These are phyloP conservation scores for Myriosclerotinia curreyana DNA, from an alignment of 2,329 filamentous ascomycete genomes.

Conservation along the genomic window DNA sequence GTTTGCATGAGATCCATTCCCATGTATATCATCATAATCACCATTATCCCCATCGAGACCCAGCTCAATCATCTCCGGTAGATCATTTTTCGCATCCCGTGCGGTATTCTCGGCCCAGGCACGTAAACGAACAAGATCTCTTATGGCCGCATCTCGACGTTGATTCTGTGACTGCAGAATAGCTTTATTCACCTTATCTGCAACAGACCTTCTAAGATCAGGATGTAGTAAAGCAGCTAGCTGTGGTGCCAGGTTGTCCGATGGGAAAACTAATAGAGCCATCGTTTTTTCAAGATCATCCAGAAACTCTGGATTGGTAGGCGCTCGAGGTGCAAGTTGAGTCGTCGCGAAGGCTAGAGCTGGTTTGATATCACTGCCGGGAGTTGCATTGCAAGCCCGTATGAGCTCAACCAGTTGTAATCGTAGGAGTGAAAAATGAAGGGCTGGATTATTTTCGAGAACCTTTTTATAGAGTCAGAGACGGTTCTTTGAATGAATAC, in stretches of 20 bases:
- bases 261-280: constrained; percentile 83
- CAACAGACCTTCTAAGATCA: constrained; percentile 76
- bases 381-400: constrained; percentile 63
- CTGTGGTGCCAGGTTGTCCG: constrained; percentile 73
- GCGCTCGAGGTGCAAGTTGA: constrained; percentile 82
- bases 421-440: constrained; percentile 87
- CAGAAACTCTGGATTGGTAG: constrained; percentile 76
- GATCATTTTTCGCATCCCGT: constrained; percentile 38
- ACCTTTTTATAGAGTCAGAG: constrained; percentile 51
- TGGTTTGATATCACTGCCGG: constrained; percentile 65
- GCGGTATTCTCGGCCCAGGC: constrained; percentile 70
- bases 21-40: constrained; percentile 32
- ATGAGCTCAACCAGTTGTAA: constrained; percentile 95
- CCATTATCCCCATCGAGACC: constrained; percentile 36
- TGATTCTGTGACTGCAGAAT: constrained; percentile 72
- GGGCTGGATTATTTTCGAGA: constrained; percentile 72
- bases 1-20: constrained; percentile 29
- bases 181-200: constrained; percentile 82
- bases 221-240: constrained; percentile 76
- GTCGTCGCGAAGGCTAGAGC: constrained; percentile 84
- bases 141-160: constrained; percentile 75
- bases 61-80: constrained; percentile 37
- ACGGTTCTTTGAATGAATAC: constrained; percentile 2
- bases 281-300: constrained; percentile 89
- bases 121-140: constrained; percentile 75